Evolutionary conservation across 441 rosid genomes (phyloP).

Genomic region (Bruguiera hainesii): DNA sequence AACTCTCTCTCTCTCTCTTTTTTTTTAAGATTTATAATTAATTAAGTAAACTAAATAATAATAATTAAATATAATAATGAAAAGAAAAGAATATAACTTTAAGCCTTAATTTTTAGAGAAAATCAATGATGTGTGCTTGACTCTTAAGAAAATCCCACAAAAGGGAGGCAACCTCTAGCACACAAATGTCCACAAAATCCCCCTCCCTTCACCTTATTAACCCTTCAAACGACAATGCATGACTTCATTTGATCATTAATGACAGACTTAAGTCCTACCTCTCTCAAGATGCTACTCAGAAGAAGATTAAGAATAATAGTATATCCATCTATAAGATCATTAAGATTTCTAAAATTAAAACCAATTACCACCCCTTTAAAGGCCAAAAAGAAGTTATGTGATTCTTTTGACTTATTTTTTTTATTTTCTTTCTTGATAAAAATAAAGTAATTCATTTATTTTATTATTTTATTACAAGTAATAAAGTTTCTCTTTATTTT

Average conservation of each 20-base stretch:
- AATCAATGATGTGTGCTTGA: constrained; percentile 65
- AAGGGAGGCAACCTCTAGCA: constrained; percentile 27
- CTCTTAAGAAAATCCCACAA: constrained; percentile 69
- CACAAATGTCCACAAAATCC: constrained; percentile 55
- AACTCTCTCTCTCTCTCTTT: too few species aligned
- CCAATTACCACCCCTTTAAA: constrained; percentile 52
- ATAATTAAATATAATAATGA: too few species aligned
- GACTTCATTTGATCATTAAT: constrained; percentile 75
- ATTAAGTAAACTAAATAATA: too few species aligned
- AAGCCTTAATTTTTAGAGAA: constrained; percentile 65
- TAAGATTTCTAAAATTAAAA: constrained; percentile 64
- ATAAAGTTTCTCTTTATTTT: too few species aligned
- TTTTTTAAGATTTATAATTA: too few species aligned
- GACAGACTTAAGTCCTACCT: constrained; percentile 71
- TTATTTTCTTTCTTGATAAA: too few species aligned
- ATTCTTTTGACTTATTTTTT: constrained; percentile 38
- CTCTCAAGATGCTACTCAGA: constrained; percentile 51
- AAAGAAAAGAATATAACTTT: constrained; percentile 13
- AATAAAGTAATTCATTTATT: too few species aligned
- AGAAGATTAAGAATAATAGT: constrained; percentile 67
- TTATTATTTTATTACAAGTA: too few species aligned
- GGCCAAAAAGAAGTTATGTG: constrained; percentile 57
- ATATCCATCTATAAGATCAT: constrained; percentile 70
- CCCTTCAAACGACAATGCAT: constrained; percentile 33
- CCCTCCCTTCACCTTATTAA: constrained; percentile 49